Base-by-base conservation (phyloP, 306 rosid species). In the Quercus cerris region DNA sequence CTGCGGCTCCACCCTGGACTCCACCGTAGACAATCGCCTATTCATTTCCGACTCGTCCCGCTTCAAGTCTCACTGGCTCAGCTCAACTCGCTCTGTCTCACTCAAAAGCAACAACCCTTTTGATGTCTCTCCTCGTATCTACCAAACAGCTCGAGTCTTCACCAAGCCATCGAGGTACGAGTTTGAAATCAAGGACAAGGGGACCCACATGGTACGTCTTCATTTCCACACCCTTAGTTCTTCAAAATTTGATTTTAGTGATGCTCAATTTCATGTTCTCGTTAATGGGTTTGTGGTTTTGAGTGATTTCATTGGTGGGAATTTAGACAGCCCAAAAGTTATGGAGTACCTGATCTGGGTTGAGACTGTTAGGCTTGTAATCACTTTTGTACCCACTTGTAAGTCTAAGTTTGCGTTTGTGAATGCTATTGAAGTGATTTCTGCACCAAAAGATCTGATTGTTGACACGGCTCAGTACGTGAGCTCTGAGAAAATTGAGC, bases 391-490 rank as follows among this genome's bases (percentile, higher is more conserved):
- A 4, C 99, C 99, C 5, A 69, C 17, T 49, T 73, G 76, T 54
- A 82, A 74, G 44, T 85, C 91, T 5, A 80, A 86, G 74, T 88
- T 91, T 59, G 97, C 89, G 11, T 95, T 90, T 82, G 93, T 93
- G 13, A 95, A 91, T 81, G 99, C 97, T 25, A 93, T 93, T 82
- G 99, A 93, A 83, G 96, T 95, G 3, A 86, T 95, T n/a, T 91
- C 98, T 79, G 96, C 97, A 8, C 99, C 99, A 1, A 91, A 88
- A 22, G 97, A 95, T 62, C 97, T 95, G 80, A 86, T 95, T 14
- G 87, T 90, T 30, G 90, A 87, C 22, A 73, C 91, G 2, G 91
- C 97, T 3, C 83, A 78, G 79, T 87, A 59, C 76, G 30, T 93
- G 74, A 75, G 76, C 63, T 64, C 74, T 33, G 81, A 70, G 2